phyloP scores from a whole-genome alignment of 225 moss, liverwort and hornwort species.

The Asterella californica region DNA sequence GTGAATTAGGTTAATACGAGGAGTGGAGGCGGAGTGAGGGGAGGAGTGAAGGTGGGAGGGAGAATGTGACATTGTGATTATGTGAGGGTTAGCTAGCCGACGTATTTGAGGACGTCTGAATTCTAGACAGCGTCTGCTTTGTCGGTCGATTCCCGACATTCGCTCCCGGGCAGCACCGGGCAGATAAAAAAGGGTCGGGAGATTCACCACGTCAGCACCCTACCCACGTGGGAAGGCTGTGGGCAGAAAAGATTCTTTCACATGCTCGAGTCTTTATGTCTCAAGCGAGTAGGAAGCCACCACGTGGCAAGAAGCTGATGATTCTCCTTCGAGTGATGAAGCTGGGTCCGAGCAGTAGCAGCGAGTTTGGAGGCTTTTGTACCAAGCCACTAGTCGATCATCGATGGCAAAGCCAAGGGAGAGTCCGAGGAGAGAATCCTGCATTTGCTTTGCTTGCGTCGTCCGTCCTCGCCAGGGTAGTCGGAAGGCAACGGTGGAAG shows the following conservation, averaged over 20 bases:
- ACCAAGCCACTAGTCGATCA: background rate
- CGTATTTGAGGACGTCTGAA: background rate
- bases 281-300: background rate
- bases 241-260: background rate
- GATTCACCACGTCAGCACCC: background rate
- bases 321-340: background rate
- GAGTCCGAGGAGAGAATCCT: background rate
- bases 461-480: background rate
- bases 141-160: background rate
- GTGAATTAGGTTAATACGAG: no score
- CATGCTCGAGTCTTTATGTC: background rate
- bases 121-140: background rate
- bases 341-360: background rate
- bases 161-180: background rate
- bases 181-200: background rate
- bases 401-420: background rate
- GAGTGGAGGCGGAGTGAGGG: background rate
- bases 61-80: no score
- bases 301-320: background rate
- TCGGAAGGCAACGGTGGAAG: background rate
- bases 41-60: background rate
- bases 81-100: no score
- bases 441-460: background rate
- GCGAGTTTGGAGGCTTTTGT: background rate
- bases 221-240: background rate